Evolutionary conservation across 495 filamentous ascomycete genomes (phyloP).

Genomic region (Hypomontagnella submonticulosa): DNA sequence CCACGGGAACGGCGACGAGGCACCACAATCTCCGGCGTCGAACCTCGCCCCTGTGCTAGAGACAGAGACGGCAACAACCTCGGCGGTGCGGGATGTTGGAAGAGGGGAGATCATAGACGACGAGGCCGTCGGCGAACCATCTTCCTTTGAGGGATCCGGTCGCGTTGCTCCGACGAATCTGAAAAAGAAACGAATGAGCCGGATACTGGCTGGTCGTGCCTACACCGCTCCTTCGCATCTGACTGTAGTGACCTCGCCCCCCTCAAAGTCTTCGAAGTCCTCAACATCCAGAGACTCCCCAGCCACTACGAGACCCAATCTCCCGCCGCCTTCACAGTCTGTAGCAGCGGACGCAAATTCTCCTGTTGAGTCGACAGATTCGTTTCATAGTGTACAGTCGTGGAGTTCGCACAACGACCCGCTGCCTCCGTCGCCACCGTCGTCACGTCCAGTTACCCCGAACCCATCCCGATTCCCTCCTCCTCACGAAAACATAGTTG

Average conservation of each 20-base stretch:
- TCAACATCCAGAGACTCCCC: constrained; percentile 34
- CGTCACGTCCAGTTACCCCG: constrained; percentile 55
- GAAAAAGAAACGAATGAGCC: constrained; percentile 38
- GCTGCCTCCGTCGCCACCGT: constrained; percentile 60
- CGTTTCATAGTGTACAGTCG: constrained; percentile 68
- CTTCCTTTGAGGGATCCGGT: constrained; percentile 43
- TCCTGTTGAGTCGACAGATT: constrained; percentile 49
- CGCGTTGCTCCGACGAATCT: constrained; percentile 37
- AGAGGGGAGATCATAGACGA: constrained; percentile 12
- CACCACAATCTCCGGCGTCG: constrained; percentile 1
- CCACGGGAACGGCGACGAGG: not conserved
- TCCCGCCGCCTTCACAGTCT: constrained; percentile 25
- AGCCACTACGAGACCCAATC: constrained; percentile 8
- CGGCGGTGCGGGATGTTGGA: not conserved
- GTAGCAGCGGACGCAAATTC: constrained; percentile 40
- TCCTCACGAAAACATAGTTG: constrained; percentile 48
- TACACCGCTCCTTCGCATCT: constrained; percentile 51
- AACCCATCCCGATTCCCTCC: constrained; percentile 45
- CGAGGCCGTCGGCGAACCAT: constrained; percentile 22
- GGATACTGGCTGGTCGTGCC: constrained; percentile 49
- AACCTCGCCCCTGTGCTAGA: constrained; percentile 1
- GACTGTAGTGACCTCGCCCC: constrained; percentile 48
- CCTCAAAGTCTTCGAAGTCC: constrained; percentile 35
- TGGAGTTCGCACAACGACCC: constrained; percentile 63
- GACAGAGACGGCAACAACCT: constrained; percentile 1